These are phyloP conservation scores for Sequoia sempervirens DNA, from an alignment of 75 land plant species.

Conservation along the genomic window DNA sequence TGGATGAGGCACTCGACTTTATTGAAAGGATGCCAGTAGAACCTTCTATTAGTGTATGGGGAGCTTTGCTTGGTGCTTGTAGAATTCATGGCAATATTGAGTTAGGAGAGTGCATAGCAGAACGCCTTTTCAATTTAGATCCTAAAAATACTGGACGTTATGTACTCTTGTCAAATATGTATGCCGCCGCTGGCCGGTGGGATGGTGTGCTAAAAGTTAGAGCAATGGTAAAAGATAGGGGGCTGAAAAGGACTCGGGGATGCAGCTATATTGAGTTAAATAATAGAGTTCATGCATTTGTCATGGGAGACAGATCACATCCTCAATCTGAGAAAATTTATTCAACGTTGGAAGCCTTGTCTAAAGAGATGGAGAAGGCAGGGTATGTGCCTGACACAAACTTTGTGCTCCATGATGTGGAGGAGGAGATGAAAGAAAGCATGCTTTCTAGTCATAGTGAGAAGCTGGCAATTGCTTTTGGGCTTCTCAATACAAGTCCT, in stretches of 20 bases:
- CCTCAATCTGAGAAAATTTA: background rate
- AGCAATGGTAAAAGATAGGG: background rate
- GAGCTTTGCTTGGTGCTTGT: conserved; percentile 45
- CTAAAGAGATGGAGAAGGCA: background rate
- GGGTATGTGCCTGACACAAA: conserved; percentile 2
- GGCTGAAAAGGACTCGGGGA: background rate
- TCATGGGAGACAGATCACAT: background rate
- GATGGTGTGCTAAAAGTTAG: conserved; percentile 1
- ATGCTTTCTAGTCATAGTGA: background rate
- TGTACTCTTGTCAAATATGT: conserved; percentile 7
- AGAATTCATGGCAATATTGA: conserved; percentile 41
- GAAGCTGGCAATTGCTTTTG: conserved; percentile 1
- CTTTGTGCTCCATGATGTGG: background rate
- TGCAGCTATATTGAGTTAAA: conserved; percentile 9
- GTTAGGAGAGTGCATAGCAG: conserved; percentile 37
- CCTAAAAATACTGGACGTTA: conserved; percentile 4
- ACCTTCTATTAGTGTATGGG: conserved; percentile 62
- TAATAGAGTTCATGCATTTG: background rate
- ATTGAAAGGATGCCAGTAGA: conserved; percentile 45
- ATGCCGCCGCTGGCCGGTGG: conserved; percentile 7
- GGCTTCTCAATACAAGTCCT: background rate
- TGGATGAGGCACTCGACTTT: conserved; percentile 28
- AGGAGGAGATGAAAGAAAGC: background rate
- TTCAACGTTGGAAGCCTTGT: background rate
- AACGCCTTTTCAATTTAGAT: conserved; percentile 26